phyloP scores from a whole-genome alignment of 495 filamentous ascomycete genomes.

The Aspergillus homomorphus region DNA sequence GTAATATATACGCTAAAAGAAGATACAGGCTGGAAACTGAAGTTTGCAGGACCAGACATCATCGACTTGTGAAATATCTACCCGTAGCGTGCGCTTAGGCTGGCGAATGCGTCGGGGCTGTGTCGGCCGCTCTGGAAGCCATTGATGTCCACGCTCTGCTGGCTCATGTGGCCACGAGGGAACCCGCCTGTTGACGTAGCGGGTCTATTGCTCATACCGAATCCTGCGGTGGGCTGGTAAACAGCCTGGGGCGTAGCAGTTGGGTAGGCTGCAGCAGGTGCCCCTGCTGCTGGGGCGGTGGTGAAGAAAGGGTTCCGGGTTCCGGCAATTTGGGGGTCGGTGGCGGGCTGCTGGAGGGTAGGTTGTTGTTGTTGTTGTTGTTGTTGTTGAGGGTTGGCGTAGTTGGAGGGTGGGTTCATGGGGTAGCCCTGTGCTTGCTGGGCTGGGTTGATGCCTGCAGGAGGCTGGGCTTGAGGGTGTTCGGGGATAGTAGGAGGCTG shows the following conservation, averaged over 20 bases:
- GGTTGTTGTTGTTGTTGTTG: slow-evolving; percentile 32
- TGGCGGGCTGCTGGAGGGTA: slow-evolving; percentile 13
- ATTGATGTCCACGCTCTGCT: slow-evolving; percentile 85
- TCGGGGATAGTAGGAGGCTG: slow-evolving; percentile 46
- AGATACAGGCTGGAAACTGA: neutral
- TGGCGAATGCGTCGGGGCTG: slow-evolving; percentile 96
- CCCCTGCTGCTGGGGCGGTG: slow-evolving; percentile 16
- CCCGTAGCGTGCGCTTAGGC: slow-evolving; percentile 65
- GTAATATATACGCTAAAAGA: neutral
- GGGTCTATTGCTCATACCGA: slow-evolving; percentile 19
- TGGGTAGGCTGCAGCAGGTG: slow-evolving; percentile 1
- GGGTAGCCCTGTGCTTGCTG: slow-evolving; percentile 21
- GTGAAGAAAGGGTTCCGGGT: slow-evolving; percentile 44
- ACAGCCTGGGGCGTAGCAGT: slow-evolving; percentile 15
- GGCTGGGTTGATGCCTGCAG: slow-evolving; percentile 16
- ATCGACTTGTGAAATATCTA: slow-evolving; percentile 14
- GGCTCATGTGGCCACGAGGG: slow-evolving; percentile 63
- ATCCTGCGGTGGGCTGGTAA: slow-evolving; percentile 15
- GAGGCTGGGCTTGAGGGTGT: slow-evolving; percentile 28
- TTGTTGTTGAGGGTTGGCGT: slow-evolving; percentile 28
- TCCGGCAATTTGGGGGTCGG: slow-evolving; percentile 11
- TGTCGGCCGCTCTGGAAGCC: slow-evolving; percentile 74
- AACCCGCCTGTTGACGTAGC: slow-evolving; percentile 13
- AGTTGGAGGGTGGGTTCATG: slow-evolving; percentile 22
- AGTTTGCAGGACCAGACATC: neutral